A percentile compares a stretch with the other conserved stretches of the same genome.
These are phyloP conservation scores for Caryopteris hybrid DNA, from an alignment of 305 asterid genomes.

Conservation along the genomic window DNA sequence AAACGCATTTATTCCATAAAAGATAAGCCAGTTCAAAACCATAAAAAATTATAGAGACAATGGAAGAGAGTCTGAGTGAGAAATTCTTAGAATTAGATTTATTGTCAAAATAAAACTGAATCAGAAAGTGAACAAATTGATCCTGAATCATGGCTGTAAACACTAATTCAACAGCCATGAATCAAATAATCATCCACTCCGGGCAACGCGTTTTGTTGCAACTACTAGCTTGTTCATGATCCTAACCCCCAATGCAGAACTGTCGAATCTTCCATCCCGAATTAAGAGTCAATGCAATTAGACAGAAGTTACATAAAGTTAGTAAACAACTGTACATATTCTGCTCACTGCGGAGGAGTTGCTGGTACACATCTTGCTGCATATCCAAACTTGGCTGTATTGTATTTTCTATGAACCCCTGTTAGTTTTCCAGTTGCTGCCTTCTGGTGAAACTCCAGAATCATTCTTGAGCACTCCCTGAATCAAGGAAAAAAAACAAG, in stretches of 20 bases:
- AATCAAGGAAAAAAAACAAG: neutral
- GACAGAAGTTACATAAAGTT: slow-evolving; percentile 39
- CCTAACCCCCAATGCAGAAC: neutral
- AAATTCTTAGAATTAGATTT: neutral
- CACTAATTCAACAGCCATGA: neutral
- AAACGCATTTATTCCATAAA: too few relatives aligned
- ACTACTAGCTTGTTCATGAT: neutral
- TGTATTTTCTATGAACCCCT: slow-evolving; percentile 65
- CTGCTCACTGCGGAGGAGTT: slow-evolving; percentile 35
- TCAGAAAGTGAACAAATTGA: slow-evolving; percentile 8
- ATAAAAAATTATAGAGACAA: too few relatives aligned
- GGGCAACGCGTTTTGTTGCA: slow-evolving; percentile 1
- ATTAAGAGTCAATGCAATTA: slow-evolving; percentile 18
- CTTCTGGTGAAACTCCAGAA: slow-evolving; percentile 50
- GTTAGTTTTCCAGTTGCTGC: slow-evolving; percentile 63
- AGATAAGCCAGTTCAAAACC: too few relatives aligned
- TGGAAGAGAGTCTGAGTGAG: neutral
- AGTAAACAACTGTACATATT: slow-evolving; percentile 44
- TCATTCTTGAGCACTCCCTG: slow-evolving; percentile 57
- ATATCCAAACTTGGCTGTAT: slow-evolving; percentile 51
- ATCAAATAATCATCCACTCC: neutral
- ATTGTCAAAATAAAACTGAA: slow-evolving; percentile 3
- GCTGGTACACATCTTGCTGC: slow-evolving; percentile 55
- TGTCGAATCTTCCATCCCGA: neutral
- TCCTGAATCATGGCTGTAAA: neutral